Percentiles rank a stretch among this genome's conserved stretches.
Evolutionary conservation across 192 early-diverging fungal genomes (phyloP).

Genomic region (Podila minutissima): DNA sequence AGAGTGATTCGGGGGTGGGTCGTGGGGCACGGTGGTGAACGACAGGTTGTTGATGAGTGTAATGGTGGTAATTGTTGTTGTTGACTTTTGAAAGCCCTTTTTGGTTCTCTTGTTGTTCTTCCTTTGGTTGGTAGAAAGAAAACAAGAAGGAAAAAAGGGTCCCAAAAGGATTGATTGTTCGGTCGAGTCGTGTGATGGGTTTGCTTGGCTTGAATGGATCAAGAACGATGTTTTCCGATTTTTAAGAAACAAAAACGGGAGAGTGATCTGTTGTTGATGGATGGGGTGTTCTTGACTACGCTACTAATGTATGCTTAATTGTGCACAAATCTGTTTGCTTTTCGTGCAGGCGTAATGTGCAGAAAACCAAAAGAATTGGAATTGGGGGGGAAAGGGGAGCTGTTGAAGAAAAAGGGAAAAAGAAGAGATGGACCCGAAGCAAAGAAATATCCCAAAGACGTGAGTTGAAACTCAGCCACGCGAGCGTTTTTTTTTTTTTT

Average conservation of each 20-base stretch:
- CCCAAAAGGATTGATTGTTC: not conserved
- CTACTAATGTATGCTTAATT: not conserved
- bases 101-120: not conserved
- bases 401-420: slow-evolving; percentile 2
- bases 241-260: too few relatives aligned
- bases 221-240: too few relatives aligned
- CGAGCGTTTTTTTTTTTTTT: slow-evolving; percentile 1
- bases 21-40: not conserved
- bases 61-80: slow-evolving; percentile 1
- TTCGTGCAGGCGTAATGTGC: not conserved
- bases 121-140: not conserved
- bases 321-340: not conserved
- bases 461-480: not conserved
- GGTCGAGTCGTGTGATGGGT: not conserved
- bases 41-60: not conserved
- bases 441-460: slow-evolving; percentile 1
- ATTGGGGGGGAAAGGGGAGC: not conserved
- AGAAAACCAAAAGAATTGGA: slow-evolving; percentile 2
- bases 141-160: slow-evolving; percentile 1
- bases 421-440: not conserved
- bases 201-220: not conserved
- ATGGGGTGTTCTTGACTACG: not conserved
- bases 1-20: slow-evolving; percentile 25
- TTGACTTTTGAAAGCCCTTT: slow-evolving; percentile 4
- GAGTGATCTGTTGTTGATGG: too few relatives aligned